A percentile compares a stretch with the other conserved stretches of the same genome.
These are phyloP conservation scores for Pseudozyma thailandica DNA, from an alignment of 1,284 basidiomycete species.

Conservation along the genomic window DNA sequence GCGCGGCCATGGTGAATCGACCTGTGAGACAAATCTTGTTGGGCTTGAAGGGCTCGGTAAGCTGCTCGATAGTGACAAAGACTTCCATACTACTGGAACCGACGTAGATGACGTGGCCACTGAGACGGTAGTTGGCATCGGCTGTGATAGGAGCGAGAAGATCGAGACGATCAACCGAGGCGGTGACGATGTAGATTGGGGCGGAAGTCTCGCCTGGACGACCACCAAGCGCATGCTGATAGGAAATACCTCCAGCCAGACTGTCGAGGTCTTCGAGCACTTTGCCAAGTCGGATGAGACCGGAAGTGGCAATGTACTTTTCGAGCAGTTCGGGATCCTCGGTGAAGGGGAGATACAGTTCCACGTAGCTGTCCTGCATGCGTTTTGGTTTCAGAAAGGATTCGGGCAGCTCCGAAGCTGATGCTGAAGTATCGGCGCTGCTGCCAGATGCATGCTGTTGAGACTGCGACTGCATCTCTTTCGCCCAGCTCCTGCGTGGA, in stretches of 20 bases:
- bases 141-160: slow-evolving; percentile 50
- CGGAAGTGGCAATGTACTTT: slow-evolving; percentile 67
- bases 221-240: slow-evolving; percentile 67
- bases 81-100: slow-evolving; percentile 68
- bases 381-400: slow-evolving; percentile 51
- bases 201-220: slow-evolving; percentile 54
- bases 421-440: not conserved
- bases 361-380: slow-evolving; percentile 67
- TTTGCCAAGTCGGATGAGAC: slow-evolving; percentile 66
- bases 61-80: slow-evolving; percentile 66
- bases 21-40: slow-evolving; percentile 67
- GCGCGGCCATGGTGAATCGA: slow-evolving; percentile 68
- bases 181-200: slow-evolving; percentile 69
- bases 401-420: slow-evolving; percentile 24
- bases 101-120: slow-evolving; percentile 54
- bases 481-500: slow-evolving; percentile 47
- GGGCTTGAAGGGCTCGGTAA: slow-evolving; percentile 38
- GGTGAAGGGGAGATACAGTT: slow-evolving; percentile 66
- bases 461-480: slow-evolving; percentile 40
- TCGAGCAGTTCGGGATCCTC: slow-evolving; percentile 62
- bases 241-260: slow-evolving; percentile 66
- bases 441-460: slow-evolving; percentile 8
- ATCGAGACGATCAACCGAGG: slow-evolving; percentile 68
- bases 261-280: slow-evolving; percentile 69
- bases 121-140: slow-evolving; percentile 55